A percentile compares a stretch with the other conserved stretches of the same genome.
Evolutionary conservation across 2,329 filamentous ascomycete genomes (phyloP).

Genomic region (Nigrograna mackinnonii): DNA sequence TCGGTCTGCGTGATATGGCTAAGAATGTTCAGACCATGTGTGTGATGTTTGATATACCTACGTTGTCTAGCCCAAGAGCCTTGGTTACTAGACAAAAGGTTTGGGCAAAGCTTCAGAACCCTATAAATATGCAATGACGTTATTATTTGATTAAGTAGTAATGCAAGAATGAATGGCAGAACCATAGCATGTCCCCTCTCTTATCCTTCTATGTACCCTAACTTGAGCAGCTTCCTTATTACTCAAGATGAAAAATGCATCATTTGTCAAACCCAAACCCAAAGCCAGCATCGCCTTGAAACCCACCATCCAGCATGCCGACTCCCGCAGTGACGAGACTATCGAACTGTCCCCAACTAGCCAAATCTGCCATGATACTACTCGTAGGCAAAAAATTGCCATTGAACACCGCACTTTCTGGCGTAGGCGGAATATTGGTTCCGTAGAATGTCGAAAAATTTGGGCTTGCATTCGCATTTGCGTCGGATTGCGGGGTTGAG

Average conservation of each 20-base stretch:
- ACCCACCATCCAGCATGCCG: slow-evolving; percentile 33
- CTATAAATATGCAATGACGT: too few relatives aligned
- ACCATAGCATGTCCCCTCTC: too few relatives aligned
- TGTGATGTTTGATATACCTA: too few relatives aligned
- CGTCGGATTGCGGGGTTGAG: slow-evolving; percentile 15
- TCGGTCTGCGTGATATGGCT: too few relatives aligned
- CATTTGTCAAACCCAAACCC: slow-evolving; percentile 11
- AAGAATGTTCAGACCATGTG: too few relatives aligned
- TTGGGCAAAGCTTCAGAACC: too few relatives aligned
- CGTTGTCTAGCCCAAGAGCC: too few relatives aligned
- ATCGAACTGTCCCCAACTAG: slow-evolving; percentile 43
- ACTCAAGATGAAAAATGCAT: background rate
- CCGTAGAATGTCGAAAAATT: slow-evolving; percentile 11
- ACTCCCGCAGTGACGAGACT: slow-evolving; percentile 40
- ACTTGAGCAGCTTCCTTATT: too few relatives aligned
- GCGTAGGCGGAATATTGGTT: slow-evolving; percentile 28
- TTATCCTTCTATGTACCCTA: too few relatives aligned
- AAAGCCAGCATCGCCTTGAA: slow-evolving; percentile 27
- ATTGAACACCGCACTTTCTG: slow-evolving; percentile 29
- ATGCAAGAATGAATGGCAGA: too few relatives aligned
- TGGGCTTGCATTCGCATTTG: slow-evolving; percentile 15
- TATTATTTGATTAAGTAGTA: too few relatives aligned
- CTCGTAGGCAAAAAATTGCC: slow-evolving; percentile 23
- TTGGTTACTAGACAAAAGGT: too few relatives aligned
- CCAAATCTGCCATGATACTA: slow-evolving; percentile 35